phyloP scores from a whole-genome alignment of 2,329 filamentous ascomycete species.

The Fusarium fracticaudum region DNA sequence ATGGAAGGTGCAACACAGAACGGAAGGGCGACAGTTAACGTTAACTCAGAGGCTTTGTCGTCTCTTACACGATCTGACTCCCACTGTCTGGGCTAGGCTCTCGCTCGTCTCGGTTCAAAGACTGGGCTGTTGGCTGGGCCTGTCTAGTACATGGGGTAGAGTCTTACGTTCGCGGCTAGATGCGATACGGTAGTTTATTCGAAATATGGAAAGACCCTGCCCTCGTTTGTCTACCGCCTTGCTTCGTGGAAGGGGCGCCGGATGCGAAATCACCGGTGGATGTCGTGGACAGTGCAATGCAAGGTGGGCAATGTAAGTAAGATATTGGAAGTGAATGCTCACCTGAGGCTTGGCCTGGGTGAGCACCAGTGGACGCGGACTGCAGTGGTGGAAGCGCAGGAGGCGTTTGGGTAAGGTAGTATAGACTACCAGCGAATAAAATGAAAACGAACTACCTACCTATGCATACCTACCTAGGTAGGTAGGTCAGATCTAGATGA shows the following conservation, averaged over 20 bases:
- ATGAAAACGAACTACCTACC: constrained; percentile 4
- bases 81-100: neutral
- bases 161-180: constrained; percentile 1
- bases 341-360: constrained; percentile 11
- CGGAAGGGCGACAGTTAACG: constrained; percentile 1
- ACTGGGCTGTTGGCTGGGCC: constrained; percentile 16
- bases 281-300: constrained; percentile 15
- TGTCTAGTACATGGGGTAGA: constrained; percentile 18
- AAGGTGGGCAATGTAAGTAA: constrained; percentile 9
- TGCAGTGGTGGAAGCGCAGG: constrained; percentile 23
- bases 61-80: constrained; percentile 21
- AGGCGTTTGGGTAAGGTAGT: constrained; percentile 30
- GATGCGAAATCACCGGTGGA: neutral
- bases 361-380: neutral
- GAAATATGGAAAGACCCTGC: neutral
- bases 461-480: constrained; percentile 3
- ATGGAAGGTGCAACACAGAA: constrained; percentile 13
- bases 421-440: constrained; percentile 17
- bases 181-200: neutral
- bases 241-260: neutral
- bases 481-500: constrained; percentile 27
- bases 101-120: constrained; percentile 7
- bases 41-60: constrained; percentile 31
- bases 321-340: constrained; percentile 5
- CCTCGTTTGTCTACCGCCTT: neutral